Evolutionary conservation across 2,329 filamentous ascomycete genomes (phyloP).

Genomic region (Apiospora aurea): DNA sequence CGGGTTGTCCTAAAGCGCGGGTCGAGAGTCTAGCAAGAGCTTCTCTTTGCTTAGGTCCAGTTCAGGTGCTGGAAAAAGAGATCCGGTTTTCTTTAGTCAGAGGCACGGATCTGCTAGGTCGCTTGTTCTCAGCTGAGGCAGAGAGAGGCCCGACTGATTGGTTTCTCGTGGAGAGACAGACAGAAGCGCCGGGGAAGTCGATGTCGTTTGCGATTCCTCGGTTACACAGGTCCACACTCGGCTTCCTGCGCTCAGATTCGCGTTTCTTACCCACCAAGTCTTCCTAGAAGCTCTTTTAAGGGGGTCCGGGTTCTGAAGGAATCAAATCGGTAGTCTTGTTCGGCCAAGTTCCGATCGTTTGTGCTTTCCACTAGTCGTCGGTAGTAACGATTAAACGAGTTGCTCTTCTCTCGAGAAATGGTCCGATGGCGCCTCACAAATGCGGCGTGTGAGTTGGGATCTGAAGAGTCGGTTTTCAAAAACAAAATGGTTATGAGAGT

Average conservation of each 20-base stretch:
- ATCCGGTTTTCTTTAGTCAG: slow-evolving; percentile 11
- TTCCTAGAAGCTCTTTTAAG: neutral
- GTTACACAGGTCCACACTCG: slow-evolving; percentile 1
- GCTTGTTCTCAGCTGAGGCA: neutral
- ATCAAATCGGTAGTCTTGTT: slow-evolving; percentile 1
- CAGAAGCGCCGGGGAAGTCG: neutral
- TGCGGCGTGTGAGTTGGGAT: slow-evolving; percentile 12
- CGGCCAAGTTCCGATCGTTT: slow-evolving; percentile 9
- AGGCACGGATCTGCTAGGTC: slow-evolving; percentile 6
- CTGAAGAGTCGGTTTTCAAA: slow-evolving; percentile 1
- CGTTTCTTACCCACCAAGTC: neutral
- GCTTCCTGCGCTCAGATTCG: neutral
- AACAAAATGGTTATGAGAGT: neutral
- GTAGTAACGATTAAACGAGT: slow-evolving; percentile 4
- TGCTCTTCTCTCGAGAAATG: slow-evolving; percentile 2
- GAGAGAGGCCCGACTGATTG: neutral
- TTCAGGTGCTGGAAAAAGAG: slow-evolving; percentile 4
- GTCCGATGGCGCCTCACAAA: neutral
- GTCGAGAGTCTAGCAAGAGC: slow-evolving; percentile 14
- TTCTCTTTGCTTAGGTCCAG: neutral
- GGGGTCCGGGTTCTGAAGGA: neutral
- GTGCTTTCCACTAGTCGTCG: slow-evolving; percentile 3
- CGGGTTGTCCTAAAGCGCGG: neutral
- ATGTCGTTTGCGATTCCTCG: slow-evolving; percentile 9
- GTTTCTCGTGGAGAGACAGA: neutral